These are phyloP conservation scores for Colletotrichum karsti DNA, from an alignment of 2,329 filamentous ascomycete species.

Conservation along the genomic window DNA sequence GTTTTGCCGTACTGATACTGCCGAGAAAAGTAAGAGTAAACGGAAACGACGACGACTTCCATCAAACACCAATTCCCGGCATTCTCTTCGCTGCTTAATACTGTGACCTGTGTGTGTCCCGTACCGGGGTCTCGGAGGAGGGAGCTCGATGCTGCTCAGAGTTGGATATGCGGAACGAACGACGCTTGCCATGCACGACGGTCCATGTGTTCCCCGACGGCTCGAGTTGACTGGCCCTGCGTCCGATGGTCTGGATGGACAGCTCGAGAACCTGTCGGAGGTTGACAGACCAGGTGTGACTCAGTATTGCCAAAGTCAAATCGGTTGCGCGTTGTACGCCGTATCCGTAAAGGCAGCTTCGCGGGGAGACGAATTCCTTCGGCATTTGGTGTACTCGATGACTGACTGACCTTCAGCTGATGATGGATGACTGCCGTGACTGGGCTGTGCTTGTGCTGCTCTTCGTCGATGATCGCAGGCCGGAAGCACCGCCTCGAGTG, in stretches of 20 bases:
- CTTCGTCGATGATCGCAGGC: too few relatives aligned
- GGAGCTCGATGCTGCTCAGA: too few relatives aligned
- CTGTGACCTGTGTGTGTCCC: too few relatives aligned
- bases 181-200: slow-evolving; percentile 10
- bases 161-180: background rate
- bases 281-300: background rate
- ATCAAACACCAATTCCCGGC: background rate
- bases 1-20: background rate
- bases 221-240: slow-evolving; percentile 2
- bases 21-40: background rate
- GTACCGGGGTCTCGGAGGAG: background rate
- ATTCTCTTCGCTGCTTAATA: background rate
- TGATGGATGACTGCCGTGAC: background rate
- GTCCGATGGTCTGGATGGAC: background rate
- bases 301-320: background rate
- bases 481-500: slow-evolving; percentile 17
- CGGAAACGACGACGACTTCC: background rate
- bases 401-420: background rate
- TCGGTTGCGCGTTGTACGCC: too few relatives aligned
- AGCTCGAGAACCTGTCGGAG: background rate
- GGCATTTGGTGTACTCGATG: background rate
- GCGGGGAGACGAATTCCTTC: background rate
- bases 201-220: slow-evolving; percentile 14
- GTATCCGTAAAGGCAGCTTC: background rate
- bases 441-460: background rate